Base-by-base conservation (phyloP, 768 basidiomycete genomes). In the Russula ochroleuca region DNA sequence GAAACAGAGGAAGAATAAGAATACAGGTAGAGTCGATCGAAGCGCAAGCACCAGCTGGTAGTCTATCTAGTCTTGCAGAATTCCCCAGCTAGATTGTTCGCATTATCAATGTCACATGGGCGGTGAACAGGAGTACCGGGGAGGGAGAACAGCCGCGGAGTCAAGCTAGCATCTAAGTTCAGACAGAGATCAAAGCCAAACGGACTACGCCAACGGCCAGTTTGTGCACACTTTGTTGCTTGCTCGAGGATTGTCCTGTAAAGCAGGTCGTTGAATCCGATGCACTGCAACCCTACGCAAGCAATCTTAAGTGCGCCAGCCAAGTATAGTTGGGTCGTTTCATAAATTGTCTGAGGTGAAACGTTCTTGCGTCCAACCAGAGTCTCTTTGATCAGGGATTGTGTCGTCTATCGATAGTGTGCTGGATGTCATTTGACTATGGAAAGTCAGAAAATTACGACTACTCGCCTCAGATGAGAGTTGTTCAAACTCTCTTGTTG, bases 341-440 rank as follows among this genome's bases (percentile, higher is more conserved):
- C 90, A 75, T 90, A 90, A 31, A 84, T 73, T 69, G 87, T 90
- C 72, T 90, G 88, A 19, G 90, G 88, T 1, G 88, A 88, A 21
- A 82, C 82, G 71, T 88, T 90, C 73, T 88, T 90, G 51, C 90
- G 82, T 7, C 78, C 83, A 2, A 80, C 73, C 40, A 91, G 76
- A 0, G 90, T 92, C 62, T 90, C 89, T 73, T 83, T 89, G 66
- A 91, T 77, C 57, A 92, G 77, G 0, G 82, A 78, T 59, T 85
- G 82, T 3, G 79, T 80, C 1, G 87, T 83, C 90, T 92, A 70
- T 35, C 11, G 31, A 48, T 8, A 57, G 25, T 17, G 53, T 19
- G 31, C 21, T 49, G 6, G 50, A 51, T 35, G 21, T 21, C 23
- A 51, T 15, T 2, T 7, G 14, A 52, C 23, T 10, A 6, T 28